phyloP scores from a whole-genome alignment of 768 basidiomycete genomes.

The Boletus coccyginus region DNA sequence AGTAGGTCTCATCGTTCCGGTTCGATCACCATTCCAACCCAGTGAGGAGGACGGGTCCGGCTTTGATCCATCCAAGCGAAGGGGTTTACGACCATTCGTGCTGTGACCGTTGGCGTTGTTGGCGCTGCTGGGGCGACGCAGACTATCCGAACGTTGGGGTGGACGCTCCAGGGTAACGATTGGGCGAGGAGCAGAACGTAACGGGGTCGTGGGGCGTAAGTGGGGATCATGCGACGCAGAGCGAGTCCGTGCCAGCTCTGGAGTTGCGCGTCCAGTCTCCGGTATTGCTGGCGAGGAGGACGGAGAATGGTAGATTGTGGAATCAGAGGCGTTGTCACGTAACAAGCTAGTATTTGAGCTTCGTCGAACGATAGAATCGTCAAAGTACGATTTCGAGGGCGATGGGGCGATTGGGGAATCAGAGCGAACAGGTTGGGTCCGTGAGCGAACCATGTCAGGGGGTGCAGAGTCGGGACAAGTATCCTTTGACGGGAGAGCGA shows the following conservation, averaged over 20 bases:
- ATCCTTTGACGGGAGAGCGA: constrained; percentile 33
- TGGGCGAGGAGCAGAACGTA: constrained; percentile 24
- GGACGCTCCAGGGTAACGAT: constrained; percentile 34
- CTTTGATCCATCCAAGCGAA: constrained; percentile 18
- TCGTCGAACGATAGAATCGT: constrained; percentile 14
- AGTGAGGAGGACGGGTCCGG: constrained; percentile 20
- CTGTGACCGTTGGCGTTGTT: neutral
- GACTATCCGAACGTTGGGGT: constrained; percentile 34
- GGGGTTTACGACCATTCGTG: constrained; percentile 6
- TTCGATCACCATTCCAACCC: constrained; percentile 21
- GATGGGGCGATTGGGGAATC: constrained; percentile 24
- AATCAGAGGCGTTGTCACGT: constrained; percentile 28
- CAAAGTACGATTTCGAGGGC: constrained; percentile 14
- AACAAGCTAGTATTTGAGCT: constrained; percentile 25
- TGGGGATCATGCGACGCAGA: constrained; percentile 34
- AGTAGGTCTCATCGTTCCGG: constrained; percentile 34
- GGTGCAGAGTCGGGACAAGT: constrained; percentile 11
- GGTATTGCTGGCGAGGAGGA: constrained; percentile 38
- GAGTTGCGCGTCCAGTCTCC: constrained; percentile 32
- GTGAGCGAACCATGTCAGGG: constrained; percentile 32
- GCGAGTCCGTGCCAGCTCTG: constrained; percentile 42
- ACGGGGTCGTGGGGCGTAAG: constrained; percentile 13
- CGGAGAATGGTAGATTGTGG: constrained; percentile 35
- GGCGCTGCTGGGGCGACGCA: constrained; percentile 16
- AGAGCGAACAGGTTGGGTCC: constrained; percentile 24